Percentiles rank a stretch among this genome's conserved stretches.
Evolutionary conservation across 2,329 filamentous ascomycete species (phyloP).

Genomic region (Fusarium praegraminearum): DNA sequence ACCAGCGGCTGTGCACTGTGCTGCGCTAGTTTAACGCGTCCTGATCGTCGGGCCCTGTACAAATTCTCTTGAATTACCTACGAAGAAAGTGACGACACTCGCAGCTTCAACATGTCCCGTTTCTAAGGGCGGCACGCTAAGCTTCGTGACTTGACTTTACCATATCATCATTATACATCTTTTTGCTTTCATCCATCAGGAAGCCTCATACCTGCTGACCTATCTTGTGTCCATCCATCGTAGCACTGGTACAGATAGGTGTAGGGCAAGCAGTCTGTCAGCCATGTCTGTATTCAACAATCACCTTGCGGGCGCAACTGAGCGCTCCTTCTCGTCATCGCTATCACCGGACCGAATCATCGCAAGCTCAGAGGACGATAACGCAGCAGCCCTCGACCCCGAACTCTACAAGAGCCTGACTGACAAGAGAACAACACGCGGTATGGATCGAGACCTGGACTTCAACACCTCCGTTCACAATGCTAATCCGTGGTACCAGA

Average conservation of each 20-base stretch:
- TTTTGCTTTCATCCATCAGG: background rate
- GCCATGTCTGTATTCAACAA: conserved; percentile 43
- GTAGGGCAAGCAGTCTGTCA: background rate
- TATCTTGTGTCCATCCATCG: background rate
- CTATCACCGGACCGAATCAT: conserved; percentile 56
- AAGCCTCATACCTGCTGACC: background rate
- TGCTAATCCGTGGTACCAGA: conserved; percentile 64
- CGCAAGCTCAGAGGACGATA: conserved; percentile 52
- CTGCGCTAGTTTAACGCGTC: conserved; percentile 10
- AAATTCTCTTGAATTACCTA: conserved; percentile 6
- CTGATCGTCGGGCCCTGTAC: background rate
- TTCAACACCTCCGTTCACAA: background rate
- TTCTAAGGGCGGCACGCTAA: conserved; percentile 6
- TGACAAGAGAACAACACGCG: conserved; percentile 83
- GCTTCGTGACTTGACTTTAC: background rate
- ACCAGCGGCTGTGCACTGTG: background rate
- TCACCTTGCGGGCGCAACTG: conserved; percentile 33
- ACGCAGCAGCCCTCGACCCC: conserved; percentile 63
- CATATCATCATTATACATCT: background rate
- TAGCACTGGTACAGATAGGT: background rate
- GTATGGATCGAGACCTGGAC: conserved; percentile 56
- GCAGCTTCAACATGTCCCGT: conserved; percentile 13
- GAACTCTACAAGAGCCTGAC: conserved; percentile 74
- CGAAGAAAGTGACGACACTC: conserved; percentile 27
- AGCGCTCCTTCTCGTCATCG: conserved; percentile 60